These are phyloP conservation scores for Scleroderma bovista DNA, from an alignment of 768 basidiomycete species.

Conservation along the genomic window DNA sequence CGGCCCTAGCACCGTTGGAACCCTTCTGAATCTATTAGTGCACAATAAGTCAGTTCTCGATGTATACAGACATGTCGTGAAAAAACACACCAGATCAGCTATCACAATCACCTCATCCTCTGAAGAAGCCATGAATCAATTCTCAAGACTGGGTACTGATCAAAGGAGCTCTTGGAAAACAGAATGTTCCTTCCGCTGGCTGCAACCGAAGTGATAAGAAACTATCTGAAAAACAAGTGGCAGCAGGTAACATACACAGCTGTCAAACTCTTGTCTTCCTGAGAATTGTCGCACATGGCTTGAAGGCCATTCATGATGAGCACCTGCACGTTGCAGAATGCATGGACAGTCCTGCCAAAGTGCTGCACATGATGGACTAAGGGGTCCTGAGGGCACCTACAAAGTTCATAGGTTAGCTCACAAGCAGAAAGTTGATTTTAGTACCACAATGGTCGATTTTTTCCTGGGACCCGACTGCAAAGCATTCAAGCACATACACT, in stretches of 20 bases:
- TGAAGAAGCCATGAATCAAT: slow-evolving; percentile 5
- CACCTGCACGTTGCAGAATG: no score
- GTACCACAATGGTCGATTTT: no score
- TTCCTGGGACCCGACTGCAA: no score
- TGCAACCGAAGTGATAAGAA: neutral
- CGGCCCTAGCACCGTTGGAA: no score
- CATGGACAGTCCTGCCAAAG: slow-evolving; percentile 15
- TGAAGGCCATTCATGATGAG: slow-evolving; percentile 9
- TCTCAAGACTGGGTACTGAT: slow-evolving; percentile 10
- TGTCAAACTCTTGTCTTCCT: no score
- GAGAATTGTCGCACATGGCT: no score
- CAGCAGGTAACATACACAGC: no score
- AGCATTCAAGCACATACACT: no score
- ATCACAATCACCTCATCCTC: slow-evolving; percentile 10
- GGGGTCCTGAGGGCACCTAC: slow-evolving; percentile 6
- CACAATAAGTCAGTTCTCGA: neutral
- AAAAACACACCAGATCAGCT: slow-evolving; percentile 12
- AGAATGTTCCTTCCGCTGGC: neutral
- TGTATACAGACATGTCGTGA: neutral
- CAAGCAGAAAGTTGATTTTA: no score
- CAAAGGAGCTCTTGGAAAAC: slow-evolving; percentile 11
- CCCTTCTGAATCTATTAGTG: no score
- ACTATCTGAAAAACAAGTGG: no score
- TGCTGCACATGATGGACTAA: slow-evolving; percentile 18
- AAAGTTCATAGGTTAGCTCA: no score